Evolutionary conservation across 805 yeast genomes (phyloP), one percentile per base, ranked within the genome.

Genomic region (Yarrowia alimentaria): DNA sequence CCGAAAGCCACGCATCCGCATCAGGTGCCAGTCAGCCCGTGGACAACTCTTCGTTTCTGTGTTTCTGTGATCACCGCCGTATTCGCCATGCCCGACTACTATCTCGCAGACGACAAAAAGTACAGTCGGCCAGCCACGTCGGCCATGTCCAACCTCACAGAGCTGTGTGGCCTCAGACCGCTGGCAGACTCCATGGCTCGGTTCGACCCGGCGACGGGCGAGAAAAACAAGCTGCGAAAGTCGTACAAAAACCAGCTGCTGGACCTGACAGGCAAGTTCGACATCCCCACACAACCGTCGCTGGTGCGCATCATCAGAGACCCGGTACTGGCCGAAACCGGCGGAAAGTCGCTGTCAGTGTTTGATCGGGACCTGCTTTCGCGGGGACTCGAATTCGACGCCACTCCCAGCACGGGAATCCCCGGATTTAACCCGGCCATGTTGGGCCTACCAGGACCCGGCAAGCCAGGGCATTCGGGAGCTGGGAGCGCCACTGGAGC

Each of bases 191-290:
- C 95, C 3, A 83, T 93, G 33, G 95, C 96, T 1, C 76, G 99
- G 61, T 76, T 83, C 9, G 89, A 86, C 60, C 82, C 88, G 2
- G 94, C 84, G 60, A 96, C 96, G 0, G 77, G 93, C 0, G 89
- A 86, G 58, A 96, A 96, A 51, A 89, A 89, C 29, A 93, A 93
- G 68, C 75, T 93, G 51, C 76, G 99, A 60, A 93, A 93, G 67
- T 88, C 97, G 0, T 93, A 93, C 68, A 93, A 93, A 65, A 89
- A 90, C 57, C 98, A 91, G 64, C 84, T 93, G 11, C 73, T 77
- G 29, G 97, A 90, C 58, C 70, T 93, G 21, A 85, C 96, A 0
- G 97, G 78, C 57, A 57, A 71, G 65, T 65, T 72, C 62, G 56
- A 69, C 54, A 60, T 70, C 54, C 70, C 74, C 51, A 51, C 61